phyloP scores from a whole-genome alignment of 305 asterid species.

The Fraxinus baroniana region DNA sequence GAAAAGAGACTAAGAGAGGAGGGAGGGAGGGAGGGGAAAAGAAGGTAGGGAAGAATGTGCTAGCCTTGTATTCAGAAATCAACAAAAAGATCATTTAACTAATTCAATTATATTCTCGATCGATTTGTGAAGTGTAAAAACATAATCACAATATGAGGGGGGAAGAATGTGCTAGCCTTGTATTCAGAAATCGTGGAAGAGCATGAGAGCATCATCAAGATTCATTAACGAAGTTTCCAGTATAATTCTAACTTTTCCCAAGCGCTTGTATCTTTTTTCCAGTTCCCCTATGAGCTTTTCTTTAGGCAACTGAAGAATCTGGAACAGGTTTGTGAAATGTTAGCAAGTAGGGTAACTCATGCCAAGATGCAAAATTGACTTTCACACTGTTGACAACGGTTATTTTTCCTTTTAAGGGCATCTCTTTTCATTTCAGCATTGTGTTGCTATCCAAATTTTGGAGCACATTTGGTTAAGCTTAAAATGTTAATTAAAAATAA shows the following conservation, averaged over 20 bases:
- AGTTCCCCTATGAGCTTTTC: conserved; percentile 63
- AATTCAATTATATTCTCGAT: neutral
- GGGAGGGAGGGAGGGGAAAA: neutral
- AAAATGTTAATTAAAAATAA: neutral
- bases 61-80: too few relatives aligned
- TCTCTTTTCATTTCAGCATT: neutral
- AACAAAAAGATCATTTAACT: neutral
- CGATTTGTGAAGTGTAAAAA: neutral
- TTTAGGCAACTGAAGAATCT: conserved; percentile 60
- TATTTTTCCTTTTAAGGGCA: neutral
- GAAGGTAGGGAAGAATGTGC: too few relatives aligned
- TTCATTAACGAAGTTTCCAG: conserved; percentile 61
- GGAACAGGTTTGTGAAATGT: conserved; percentile 15
- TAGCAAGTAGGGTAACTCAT: neutral
- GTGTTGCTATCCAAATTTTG: neutral
- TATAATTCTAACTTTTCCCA: conserved; percentile 37
- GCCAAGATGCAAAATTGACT: neutral
- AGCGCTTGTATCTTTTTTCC: conserved; percentile 30
- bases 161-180: neutral
- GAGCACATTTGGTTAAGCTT: neutral
- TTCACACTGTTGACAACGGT: neutral
- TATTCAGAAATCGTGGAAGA: conserved; percentile 59
- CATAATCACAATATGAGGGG: neutral
- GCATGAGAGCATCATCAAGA: conserved; percentile 65
- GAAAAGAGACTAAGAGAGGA: neutral